A percentile compares a stretch with the other conserved stretches of the same genome.
Evolutionary conservation across 2,329 filamentous ascomycete species (phyloP).

Genomic region (Sporothrix pallida): DNA sequence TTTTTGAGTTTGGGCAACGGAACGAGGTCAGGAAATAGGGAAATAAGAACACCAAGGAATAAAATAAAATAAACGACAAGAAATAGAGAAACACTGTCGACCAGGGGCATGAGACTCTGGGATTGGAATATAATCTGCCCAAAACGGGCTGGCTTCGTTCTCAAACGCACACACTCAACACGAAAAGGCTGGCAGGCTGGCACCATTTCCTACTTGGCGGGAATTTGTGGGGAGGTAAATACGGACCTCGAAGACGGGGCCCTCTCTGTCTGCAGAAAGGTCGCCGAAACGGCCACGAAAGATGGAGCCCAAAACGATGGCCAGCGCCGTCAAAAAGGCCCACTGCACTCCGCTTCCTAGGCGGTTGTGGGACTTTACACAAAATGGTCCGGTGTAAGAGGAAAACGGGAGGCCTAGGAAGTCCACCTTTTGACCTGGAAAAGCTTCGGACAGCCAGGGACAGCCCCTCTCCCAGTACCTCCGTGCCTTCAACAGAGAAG

Average conservation of each 20-base stretch:
- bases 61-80: constrained; percentile 7
- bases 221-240: constrained; percentile 1
- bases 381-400: background rate
- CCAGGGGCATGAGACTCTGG: background rate
- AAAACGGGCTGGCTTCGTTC: constrained; percentile 18
- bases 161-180: background rate
- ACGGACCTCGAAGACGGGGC: background rate
- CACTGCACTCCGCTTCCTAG: background rate
- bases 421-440: background rate
- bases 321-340: background rate
- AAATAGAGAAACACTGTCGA: too few species aligned
- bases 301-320: background rate
- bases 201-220: background rate
- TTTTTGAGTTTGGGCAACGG: constrained; percentile 28
- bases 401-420: background rate
- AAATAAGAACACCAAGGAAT: background rate
- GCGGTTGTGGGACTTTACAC: background rate
- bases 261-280: background rate
- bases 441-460: background rate
- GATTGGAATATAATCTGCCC: constrained; percentile 24
- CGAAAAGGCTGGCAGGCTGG: background rate
- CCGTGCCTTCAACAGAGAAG: background rate
- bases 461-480: background rate
- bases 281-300: constrained; percentile 13
- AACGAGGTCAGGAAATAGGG: background rate